Conservation (phyloP, 1,139 yeast species). For the Martiniozyma asiatica region DNA sequence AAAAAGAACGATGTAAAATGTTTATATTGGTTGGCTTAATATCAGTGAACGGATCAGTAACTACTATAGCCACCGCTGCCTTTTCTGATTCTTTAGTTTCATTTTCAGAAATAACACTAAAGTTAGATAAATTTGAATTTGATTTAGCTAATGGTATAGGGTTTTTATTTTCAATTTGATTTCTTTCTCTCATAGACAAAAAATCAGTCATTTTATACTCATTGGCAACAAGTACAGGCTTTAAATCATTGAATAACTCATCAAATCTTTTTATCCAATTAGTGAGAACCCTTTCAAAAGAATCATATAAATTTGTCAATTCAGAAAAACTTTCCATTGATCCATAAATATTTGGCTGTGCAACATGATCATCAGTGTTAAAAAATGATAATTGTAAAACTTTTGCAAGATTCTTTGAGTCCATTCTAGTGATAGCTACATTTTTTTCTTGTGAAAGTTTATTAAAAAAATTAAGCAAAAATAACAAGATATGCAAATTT, state of each 20-base stretch:
- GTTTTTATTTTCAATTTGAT: too few species aligned
- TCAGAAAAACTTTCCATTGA: slow-evolving; percentile 9
- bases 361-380: slow-evolving; percentile 17
- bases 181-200: too few species aligned
- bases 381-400: slow-evolving; percentile 24
- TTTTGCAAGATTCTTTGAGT: slow-evolving; percentile 21
- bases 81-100: too few species aligned
- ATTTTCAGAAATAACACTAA: too few species aligned
- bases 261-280: slow-evolving; percentile 5
- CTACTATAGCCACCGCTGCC: too few species aligned
- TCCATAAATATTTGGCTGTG: slow-evolving; percentile 5
- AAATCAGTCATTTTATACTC: too few species aligned
- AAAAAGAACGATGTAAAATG: too few species aligned
- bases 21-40: too few species aligned
- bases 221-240: slow-evolving; percentile 1
- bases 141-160: too few species aligned
- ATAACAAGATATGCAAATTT: slow-evolving; percentile 20
- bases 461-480: slow-evolving; percentile 18
- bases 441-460: slow-evolving; percentile 14
- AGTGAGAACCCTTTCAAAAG: slow-evolving; percentile 3
- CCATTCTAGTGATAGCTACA: slow-evolving; percentile 21
- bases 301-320: slow-evolving; percentile 8
- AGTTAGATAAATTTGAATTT: too few species aligned
- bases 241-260: slow-evolving; percentile 1
- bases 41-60: too few species aligned